Evolutionary conservation across 176 grass and related monocot genomes (phyloP), one percentile per base, ranked within the genome.

Genomic region (Elaeis guineensis): DNA sequence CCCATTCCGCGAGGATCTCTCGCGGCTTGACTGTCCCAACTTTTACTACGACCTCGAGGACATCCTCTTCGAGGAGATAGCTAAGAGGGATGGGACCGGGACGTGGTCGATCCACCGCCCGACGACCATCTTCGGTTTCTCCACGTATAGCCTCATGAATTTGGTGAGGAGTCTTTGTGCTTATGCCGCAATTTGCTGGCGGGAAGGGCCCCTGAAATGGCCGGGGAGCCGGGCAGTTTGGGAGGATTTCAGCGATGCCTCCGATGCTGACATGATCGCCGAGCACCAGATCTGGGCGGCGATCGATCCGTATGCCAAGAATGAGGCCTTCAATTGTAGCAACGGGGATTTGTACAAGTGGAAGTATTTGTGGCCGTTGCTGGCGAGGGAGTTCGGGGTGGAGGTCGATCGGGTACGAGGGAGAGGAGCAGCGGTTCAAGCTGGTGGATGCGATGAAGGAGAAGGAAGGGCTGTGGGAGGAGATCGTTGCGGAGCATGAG

Each of bases 21-120:
- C 69, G 6, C 80, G 80, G 55, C 64, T 89, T 0, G 69, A 57
- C 4, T 16, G 12, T 18, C 76, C 61, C 22, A 89, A 89, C 57
- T 77, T 83, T 76, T 83, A 89, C 77, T 77, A 83, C 73, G 77
- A 83, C 55, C 69, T 59, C 8, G 85, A 89, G 60, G 85, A 89
- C 65, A 4, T 77, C 55, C 76, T 89, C 32, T 62, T 83, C 69
- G 51, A 70, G 19, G 73, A 77, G 65, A 51, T 83, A 25, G 23
- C 59, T 25, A 78, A 78, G 55, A 74, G 72, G 25, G 69, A 58
- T 1, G 69, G 80, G 22, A 63, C 69, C 64, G 76, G 80, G 39
- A 75, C 77, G 39, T 89, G 85, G 85, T 83, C 85, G 63, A 77
- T 89, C 52, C 65, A 68, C 65, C 65, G 65, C 51, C 65, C 65